Conservation (phyloP, 169 alveolate species). For the Babesia ovis region DNA sequence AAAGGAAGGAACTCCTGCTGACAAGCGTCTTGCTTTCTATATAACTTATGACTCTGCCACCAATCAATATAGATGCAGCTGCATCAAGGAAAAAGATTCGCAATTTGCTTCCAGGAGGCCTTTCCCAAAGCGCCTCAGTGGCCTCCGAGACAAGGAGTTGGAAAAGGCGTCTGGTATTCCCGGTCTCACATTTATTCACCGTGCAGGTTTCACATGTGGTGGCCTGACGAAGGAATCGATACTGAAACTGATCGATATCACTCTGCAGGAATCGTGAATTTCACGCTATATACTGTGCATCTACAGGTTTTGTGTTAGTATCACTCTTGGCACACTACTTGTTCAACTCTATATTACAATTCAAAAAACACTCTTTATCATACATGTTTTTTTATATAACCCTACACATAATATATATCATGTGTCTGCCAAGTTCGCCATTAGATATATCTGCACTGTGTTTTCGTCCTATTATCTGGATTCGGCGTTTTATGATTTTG, state of each 20-base stretch:
- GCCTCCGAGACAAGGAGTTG: constrained; percentile 68
- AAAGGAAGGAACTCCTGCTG: constrained; percentile 36
- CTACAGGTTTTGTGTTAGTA: no score
- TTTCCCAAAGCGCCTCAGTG: constrained; percentile 75
- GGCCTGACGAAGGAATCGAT: constrained; percentile 72
- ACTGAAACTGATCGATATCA: constrained; percentile 36
- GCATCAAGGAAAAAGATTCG: constrained; percentile 53
- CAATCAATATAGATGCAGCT: constrained; percentile 38
- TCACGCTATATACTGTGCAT: no score
- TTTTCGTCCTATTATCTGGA: no score
- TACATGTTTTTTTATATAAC: not conserved
- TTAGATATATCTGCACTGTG: no score
- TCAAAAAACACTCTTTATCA: no score
- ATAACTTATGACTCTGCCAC: constrained; percentile 54
- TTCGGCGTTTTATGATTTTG: no score
- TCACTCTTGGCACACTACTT: no score
- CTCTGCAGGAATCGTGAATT: constrained; percentile 30
- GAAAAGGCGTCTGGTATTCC: constrained; percentile 71
- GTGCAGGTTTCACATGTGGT: constrained; percentile 80
- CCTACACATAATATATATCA: no score
- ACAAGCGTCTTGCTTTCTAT: constrained; percentile 61
- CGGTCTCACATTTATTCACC: constrained; percentile 75
- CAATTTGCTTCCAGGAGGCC: constrained; percentile 72
- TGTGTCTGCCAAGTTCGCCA: no score
- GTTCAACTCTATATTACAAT: no score